Evolutionary conservation across 768 basidiomycete species (phyloP), one percentile per base, ranked within the genome.

Genomic region (Lentinula guzmanii): DNA sequence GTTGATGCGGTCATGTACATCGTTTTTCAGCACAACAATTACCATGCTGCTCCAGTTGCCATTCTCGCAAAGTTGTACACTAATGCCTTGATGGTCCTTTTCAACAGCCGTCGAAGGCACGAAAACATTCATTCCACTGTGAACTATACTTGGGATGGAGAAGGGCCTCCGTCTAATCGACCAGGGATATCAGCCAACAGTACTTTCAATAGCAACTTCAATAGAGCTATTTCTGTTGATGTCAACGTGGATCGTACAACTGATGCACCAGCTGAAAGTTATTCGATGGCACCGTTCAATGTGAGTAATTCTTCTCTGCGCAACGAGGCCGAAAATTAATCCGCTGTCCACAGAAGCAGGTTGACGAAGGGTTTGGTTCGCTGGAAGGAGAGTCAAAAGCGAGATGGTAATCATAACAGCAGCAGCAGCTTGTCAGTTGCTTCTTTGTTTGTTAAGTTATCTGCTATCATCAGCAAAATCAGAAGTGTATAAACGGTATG

Each of bases 51-150:
- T 10, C 69, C 71, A 2, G 68, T 66, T 11, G 60, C 66, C 15
- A 64, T 69, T 52, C 65, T 72, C 33, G 68, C 70, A 10, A 71
- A 72, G 46, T 60, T 74, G 8, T 72, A 72, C 60, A 70, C 70
- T 28, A 74, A 74, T 42, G 69, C 70, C 1, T 60, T 74, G 4
- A 65, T 74, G 28, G 70, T 69, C 7, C 60, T 72, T 3, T 68
- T 73, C 62, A 73, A 73, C 61, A 67, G 65, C 42, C 68, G 72
- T 2, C 65, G 69, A 58, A 66, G 65, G 3, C 33, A 54, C 35
- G 18, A 37, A 10, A 31, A 11, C 24, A 33, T 34, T 16, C 31
- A 52, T 34, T 31, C 28, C 13, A 42, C 37, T 28, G 37, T 24
- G 6, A 56, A 37, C 15, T 56, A 56, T n/a, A 56, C 55, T 5